Percentiles rank a stretch among this genome's conserved stretches.
phyloP scores from a whole-genome alignment of 1,284 basidiomycete genomes.

The Moniliophthora roreri region DNA sequence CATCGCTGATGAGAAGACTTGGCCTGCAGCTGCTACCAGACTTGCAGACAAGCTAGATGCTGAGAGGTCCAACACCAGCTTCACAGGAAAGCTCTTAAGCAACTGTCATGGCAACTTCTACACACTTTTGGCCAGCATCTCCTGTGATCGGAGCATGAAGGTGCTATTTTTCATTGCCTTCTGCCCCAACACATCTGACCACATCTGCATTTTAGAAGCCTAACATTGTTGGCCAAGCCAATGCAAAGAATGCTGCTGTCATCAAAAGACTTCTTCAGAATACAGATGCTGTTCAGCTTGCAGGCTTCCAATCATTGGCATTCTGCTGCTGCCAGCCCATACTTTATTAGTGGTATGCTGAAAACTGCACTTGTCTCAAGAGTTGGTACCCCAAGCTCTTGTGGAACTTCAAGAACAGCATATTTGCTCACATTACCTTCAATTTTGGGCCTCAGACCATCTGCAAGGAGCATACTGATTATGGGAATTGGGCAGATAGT shows the following conservation, averaged over 20 bases:
- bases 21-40: too few relatives aligned
- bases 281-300: too few relatives aligned
- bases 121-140: conserved; percentile 2
- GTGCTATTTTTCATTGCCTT: not conserved
- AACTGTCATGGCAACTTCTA: conserved; percentile 11
- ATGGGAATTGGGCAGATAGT: conserved; percentile 5
- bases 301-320: too few relatives aligned
- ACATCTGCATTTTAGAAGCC: too few relatives aligned
- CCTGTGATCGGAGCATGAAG: conserved; percentile 9
- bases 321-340: not conserved
- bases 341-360: not conserved
- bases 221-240: not conserved
- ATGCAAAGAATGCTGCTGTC: too few relatives aligned
- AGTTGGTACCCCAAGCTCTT: not conserved
- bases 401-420: conserved; percentile 2
- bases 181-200: not conserved
- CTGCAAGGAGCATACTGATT: conserved; percentile 6
- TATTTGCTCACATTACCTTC: conserved; percentile 2
- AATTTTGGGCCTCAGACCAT: conserved; percentile 8
- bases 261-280: too few relatives aligned
- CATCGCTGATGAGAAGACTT: too few relatives aligned
- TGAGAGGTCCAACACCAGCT: not conserved
- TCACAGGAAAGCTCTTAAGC: not conserved
- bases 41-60: too few relatives aligned
- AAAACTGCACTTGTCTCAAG: not conserved